Evolutionary conservation across 306 rosid species (phyloP).

Genomic region (Urtica urens): DNA sequence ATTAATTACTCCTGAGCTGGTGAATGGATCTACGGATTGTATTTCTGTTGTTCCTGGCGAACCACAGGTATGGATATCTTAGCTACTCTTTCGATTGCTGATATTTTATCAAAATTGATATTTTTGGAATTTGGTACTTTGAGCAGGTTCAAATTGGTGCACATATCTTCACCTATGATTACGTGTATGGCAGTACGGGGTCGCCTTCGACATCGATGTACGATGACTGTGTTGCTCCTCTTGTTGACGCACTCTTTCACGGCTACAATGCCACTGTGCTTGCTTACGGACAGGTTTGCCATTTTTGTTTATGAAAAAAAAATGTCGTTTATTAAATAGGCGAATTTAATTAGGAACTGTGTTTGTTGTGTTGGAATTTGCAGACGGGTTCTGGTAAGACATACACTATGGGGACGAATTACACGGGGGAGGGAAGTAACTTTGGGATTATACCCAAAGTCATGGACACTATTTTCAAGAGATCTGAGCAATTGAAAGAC

Average conservation of each 20-base stretch:
- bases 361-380: slow-evolving; percentile 9
- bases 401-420: slow-evolving; percentile 54
- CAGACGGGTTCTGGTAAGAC: slow-evolving; percentile 97
- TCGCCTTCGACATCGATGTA: slow-evolving; percentile 38
- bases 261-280: slow-evolving; percentile 96
- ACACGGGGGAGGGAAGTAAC: slow-evolving; percentile 46
- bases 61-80: slow-evolving; percentile 48
- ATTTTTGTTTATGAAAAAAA: background rate
- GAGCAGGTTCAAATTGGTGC: slow-evolving; percentile 79
- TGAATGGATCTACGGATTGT: slow-evolving; percentile 82
- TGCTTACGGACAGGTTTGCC: slow-evolving; percentile 85
- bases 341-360: background rate
- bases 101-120: too few relatives aligned
- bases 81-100: too few relatives aligned
- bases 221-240: slow-evolving; percentile 79
- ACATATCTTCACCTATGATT: slow-evolving; percentile 74
- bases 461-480: slow-evolving; percentile 47
- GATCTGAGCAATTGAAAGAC: slow-evolving; percentile 31
- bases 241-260: slow-evolving; percentile 69
- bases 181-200: slow-evolving; percentile 51
- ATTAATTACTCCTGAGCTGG: slow-evolving; percentile 70
- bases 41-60: slow-evolving; percentile 73
- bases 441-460: slow-evolving; percentile 71
- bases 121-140: background rate
- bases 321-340: background rate